Base-by-base conservation (phyloP, 2,329 filamentous ascomycete genomes). In the Pseudocercospora cruenta region DNA sequence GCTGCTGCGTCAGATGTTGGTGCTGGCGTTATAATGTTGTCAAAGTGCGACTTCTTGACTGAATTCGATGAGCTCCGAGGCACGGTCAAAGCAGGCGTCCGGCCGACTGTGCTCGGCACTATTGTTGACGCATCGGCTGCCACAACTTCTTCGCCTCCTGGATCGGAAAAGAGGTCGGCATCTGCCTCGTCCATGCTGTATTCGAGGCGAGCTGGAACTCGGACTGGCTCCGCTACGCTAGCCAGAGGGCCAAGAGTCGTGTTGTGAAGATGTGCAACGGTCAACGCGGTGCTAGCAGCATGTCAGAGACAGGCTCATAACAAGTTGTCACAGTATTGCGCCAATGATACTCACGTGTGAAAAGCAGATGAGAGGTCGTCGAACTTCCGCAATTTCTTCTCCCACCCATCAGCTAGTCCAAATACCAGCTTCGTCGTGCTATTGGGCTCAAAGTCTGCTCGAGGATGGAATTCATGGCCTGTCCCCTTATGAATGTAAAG, bases 401-500 rank as follows among this genome's bases (percentile, higher is more conserved):
- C 72, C 80, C 80, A 82, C 9, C 77, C 77, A 6, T 79, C 73
- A 19, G 74, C 73, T 26, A 72, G 66, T 0, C 80, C 78, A 66
- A 81, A 82, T 31, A 71, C 70, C 8, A 82, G 70, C 0, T 67
- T 71, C 31, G 74, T 70, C 31, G 76, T 71, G 5, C 68, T 71
- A 19, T 71, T 71, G 9, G 69, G 67, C 9, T 72, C 70, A 57
- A 83, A 84, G 3, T 81, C 81, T 8, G 2, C 39, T n/a, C 73
- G 73, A 19, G 82, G 79, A 55, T 81, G 75, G 68, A 82, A 82
- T 2, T 76, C 72, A 28, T 68, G 58, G 8, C 79, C 76, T 59
- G 77, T 79, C 16, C 79, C 72, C n/a, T 81, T 75, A 2, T 76
- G 80, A 69, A 83, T 84, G 62, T 81, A 78, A 2, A 85, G 73